Percentiles rank a stretch among this genome's conserved stretches.
These are phyloP conservation scores for Saccharum officinarum DNA, from an alignment of 176 grass and related monocot genomes.

Conservation along the genomic window DNA sequence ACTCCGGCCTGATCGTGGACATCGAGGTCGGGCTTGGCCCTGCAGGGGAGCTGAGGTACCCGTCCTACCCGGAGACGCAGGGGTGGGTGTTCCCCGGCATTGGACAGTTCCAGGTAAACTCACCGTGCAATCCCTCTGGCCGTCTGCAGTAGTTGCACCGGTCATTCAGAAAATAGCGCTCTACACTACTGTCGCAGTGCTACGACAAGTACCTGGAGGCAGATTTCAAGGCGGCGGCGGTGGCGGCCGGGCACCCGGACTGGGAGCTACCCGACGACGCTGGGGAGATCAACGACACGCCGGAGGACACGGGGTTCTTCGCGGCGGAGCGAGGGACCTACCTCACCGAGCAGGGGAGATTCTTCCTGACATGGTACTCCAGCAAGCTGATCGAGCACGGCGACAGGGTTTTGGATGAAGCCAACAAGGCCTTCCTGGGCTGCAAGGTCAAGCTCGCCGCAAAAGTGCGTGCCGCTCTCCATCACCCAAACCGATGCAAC, in stretches of 20 bases:
- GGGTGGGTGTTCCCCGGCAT: conserved; percentile 85
- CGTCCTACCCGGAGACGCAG: conserved; percentile 60
- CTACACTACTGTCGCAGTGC: conserved; percentile 41
- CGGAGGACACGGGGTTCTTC: conserved; percentile 73
- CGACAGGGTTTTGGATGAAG: conserved; percentile 57
- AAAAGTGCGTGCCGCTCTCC: conserved; percentile 30
- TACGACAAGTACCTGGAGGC: conserved; percentile 71
- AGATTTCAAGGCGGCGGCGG: conserved; percentile 58
- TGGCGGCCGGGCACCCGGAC: conserved; percentile 52
- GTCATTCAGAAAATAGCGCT: neutral
- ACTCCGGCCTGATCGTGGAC: conserved; percentile 63
- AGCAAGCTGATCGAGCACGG: conserved; percentile 68
- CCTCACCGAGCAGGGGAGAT: conserved; percentile 49
- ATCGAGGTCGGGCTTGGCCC: conserved; percentile 84
- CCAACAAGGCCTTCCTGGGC: conserved; percentile 63
- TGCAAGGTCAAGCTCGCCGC: conserved; percentile 68
- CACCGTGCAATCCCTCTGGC: neutral
- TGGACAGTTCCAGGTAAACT: conserved; percentile 68
- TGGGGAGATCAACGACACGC: conserved; percentile 54
- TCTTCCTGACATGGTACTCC: conserved; percentile 91
- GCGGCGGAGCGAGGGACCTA: conserved; percentile 47
- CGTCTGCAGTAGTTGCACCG: neutral
- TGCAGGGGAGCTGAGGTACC: conserved; percentile 80
- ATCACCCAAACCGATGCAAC: no score
- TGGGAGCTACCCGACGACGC: conserved; percentile 59